Percentiles rank a stretch among this genome's conserved stretches.
Evolutionary conservation across 2,329 filamentous ascomycete genomes (phyloP).

Genomic region (Aspergillus fumigatus): DNA sequence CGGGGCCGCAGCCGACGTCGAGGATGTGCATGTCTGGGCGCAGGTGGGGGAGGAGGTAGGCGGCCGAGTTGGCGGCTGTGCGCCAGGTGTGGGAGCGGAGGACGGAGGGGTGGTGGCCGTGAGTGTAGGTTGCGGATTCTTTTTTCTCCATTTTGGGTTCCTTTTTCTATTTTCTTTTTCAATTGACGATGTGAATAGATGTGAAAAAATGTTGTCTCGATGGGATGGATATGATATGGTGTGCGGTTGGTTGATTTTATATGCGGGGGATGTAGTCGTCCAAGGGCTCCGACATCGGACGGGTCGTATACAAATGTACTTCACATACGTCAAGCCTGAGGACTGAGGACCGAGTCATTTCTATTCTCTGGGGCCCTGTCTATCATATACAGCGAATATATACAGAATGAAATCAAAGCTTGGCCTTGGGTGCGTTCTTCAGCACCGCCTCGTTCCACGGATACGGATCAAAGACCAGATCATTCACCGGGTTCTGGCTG

Average conservation of each 20-base stretch:
- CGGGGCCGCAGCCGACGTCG: slow-evolving; percentile 42
- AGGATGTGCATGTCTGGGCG: slow-evolving; percentile 32
- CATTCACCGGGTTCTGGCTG: slow-evolving; percentile 69
- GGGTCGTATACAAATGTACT: not conserved
- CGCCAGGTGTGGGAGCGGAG: slow-evolving; percentile 30
- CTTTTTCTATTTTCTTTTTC: not conserved
- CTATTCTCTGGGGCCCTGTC: not conserved
- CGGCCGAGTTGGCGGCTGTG: slow-evolving; percentile 29
- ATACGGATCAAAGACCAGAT: slow-evolving; percentile 67
- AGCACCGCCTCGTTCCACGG: slow-evolving; percentile 59
- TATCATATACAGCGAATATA: not conserved
- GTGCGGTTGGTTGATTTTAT: not conserved
- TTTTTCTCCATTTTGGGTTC: no score
- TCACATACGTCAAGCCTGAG: no score
- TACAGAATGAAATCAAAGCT: slow-evolving; percentile 25
- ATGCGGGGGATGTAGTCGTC: not conserved
- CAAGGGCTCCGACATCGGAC: not conserved
- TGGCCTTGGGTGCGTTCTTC: slow-evolving; percentile 46
- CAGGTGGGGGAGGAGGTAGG: slow-evolving; percentile 36
- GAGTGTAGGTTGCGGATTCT: slow-evolving; percentile 24
- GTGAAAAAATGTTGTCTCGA: not conserved
- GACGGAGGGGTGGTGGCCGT: slow-evolving; percentile 32
- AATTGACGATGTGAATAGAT: no score
- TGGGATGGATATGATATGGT: not conserved
- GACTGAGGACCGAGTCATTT: not conserved